Evolutionary conservation across 2,329 filamentous ascomycete species (phyloP), one percentile per base, ranked within the genome.

Genomic region (Fusarium floridanum): DNA sequence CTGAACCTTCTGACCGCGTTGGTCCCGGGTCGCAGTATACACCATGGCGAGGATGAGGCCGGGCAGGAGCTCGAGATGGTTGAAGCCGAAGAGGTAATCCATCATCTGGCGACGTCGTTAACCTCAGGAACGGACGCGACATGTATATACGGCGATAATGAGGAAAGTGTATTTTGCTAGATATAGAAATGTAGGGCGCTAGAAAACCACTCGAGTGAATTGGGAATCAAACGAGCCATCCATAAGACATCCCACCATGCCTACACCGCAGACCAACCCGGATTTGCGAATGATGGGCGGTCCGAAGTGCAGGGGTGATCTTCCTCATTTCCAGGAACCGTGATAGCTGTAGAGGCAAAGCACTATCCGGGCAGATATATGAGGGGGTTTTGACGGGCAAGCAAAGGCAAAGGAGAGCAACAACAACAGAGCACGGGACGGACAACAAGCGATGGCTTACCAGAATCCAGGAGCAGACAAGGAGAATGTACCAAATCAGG

Each of bases 21-120:
- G 94, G 79, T 98, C 95, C 82, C 98, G 95, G 2, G 92, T 91
- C 74, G 91, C 94, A 7, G 95, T 98, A 82, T 98, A 98, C 76
- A 87, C 87, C 80, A 98, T 89, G 45, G 95, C 94, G 70, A 98
- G 86, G 62, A 93, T 91, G 64, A 99, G 88, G 14, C 93, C 93
- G 78, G 84, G 82, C 20, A 88, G 84, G 76, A 92, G 91, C 57
- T 88, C 84, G 67, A 76, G 71, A 61, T 79, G 82, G 12, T 75
- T 74, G n/a, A 83, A 75, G 65, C 77, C 80, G 45, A 76, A 67
- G 39, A 83, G 56, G 73, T 82, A 80, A 68, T 82, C 82, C 70
- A 83, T 78, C 60, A 71, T 76, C 78, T 80, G 76, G 70, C 55
- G 68, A 77, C 72, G 63, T 71, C 72, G 74, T 79, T 78, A 79